Conservation (phyloP, 2,329 filamentous ascomycete genomes). For the Penicillium sp. region DNA sequence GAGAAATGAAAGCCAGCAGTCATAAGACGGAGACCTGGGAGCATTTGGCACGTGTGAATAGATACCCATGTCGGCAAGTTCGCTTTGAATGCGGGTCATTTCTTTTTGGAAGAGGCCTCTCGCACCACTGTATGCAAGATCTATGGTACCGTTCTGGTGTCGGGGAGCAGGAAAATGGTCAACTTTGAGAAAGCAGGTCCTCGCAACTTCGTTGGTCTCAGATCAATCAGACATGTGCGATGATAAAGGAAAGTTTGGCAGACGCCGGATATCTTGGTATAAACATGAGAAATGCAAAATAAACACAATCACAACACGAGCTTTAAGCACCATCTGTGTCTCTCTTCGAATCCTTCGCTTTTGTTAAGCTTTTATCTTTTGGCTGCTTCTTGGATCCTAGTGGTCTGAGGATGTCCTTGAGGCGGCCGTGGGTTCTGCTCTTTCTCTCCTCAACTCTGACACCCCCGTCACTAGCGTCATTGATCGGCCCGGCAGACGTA, state of each 20-base stretch:
- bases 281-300: background rate
- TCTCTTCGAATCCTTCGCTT: slow-evolving; percentile 1
- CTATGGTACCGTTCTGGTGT: no score
- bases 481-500: slow-evolving; percentile 6
- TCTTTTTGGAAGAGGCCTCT: no score
- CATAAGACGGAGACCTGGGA: background rate
- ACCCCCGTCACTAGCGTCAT: slow-evolving; percentile 9
- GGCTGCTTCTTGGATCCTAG: slow-evolving; percentile 14
- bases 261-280: background rate
- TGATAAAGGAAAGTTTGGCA: background rate
- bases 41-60: background rate
- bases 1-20: slow-evolving; percentile 37
- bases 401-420: slow-evolving; percentile 17
- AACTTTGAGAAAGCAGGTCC: background rate
- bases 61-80: background rate
- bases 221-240: background rate
- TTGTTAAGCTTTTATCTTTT: slow-evolving; percentile 2
- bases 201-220: background rate
- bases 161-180: no score
- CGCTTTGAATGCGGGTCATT: background rate
- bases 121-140: no score
- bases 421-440: slow-evolving; percentile 6
- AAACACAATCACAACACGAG: background rate
- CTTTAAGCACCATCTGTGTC: background rate
- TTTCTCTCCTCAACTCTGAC: slow-evolving; percentile 13